These are phyloP conservation scores for Pachysandra terminalis DNA, from an alignment of 164 flowering plant genomes.

Conservation along the genomic window DNA sequence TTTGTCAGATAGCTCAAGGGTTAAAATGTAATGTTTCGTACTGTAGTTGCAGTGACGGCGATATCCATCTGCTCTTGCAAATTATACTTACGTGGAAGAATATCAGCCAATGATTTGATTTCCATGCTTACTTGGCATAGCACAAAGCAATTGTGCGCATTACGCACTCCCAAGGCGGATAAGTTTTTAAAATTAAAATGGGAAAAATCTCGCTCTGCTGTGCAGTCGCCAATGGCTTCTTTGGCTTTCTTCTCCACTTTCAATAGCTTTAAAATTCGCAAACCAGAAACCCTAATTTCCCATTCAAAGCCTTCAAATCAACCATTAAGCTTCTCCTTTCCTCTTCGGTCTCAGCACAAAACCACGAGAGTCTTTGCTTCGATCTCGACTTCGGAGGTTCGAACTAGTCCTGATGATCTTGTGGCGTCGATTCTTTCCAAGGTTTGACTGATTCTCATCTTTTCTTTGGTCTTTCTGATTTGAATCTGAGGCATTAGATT, in stretches of 20 bases:
- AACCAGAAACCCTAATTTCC: slow-evolving; percentile 7
- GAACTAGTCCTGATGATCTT: no score
- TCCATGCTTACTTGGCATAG: not conserved
- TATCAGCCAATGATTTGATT: not conserved
- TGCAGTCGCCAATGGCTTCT: slow-evolving; percentile 17
- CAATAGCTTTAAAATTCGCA: slow-evolving; percentile 10
- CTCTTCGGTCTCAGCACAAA: no score
- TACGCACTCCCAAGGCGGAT: no score
- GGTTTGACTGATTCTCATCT: no score
- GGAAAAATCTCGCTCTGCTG: not conserved
- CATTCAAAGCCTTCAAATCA: no score
- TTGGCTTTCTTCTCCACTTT: slow-evolving; percentile 18
- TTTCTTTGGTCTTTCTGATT: not conserved
- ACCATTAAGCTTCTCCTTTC: no score
- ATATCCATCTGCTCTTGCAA: not conserved
- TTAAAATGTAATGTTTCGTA: no score
- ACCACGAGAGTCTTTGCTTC: no score
- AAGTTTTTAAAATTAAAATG: no score
- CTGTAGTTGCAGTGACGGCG: no score
- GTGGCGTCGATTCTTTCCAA: slow-evolving; percentile 30
- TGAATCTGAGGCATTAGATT: no score
- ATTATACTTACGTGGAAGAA: not conserved
- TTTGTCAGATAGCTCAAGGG: no score
- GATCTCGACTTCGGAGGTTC: not conserved
- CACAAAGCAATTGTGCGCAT: not conserved